Base-by-base conservation (phyloP, 2,329 filamentous ascomycete genomes). In the Fusarium guadeloupense region DNA sequence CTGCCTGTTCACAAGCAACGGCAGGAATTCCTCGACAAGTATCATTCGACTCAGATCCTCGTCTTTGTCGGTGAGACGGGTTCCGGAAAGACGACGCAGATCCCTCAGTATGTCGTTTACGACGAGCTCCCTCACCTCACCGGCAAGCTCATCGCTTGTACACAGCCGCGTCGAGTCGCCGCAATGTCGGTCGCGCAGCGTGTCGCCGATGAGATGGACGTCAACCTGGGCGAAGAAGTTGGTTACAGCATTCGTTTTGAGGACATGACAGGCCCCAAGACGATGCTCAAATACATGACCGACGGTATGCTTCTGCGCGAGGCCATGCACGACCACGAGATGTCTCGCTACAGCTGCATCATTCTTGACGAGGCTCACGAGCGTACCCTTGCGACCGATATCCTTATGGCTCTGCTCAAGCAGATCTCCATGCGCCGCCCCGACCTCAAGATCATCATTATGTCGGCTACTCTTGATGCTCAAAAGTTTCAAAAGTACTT, bases 241-340 rank as follows among this genome's bases (percentile, higher is more conserved):
- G 95, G 95, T 77, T 99, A 98, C 81, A 98, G 92, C 76, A 98
- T 99, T 75, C 92, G 95, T 82, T 99, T 99, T 77, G 96, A 99
- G 78, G 95, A 99, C 76, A 91, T 88, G 80, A 98, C 95, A 1
- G 86, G 90, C 44, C 86, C 88, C 54, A 93, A 91, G 76, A 99
- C 95, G 2, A 86, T 96, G 59, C 86, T 99, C 74, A 99, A 99
- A 82, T 99, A 99, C 82, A 99, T 99, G 95, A 99, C 96, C 38
- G 95, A 99, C 73, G 96, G 96, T 86, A 98, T 99, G 90, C 87
- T 99, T 71, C 83, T 98, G 72, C 84, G 95, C 72, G 95, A 99
- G 78, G 93, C 95, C 53, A 96, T 99, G 89, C 89, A 97, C 77
- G 95, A 99, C 76, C 91, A 93, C 72, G 86, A 96, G 69, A 86